Evolutionary conservation across 2,329 filamentous ascomycete genomes (phyloP).

Genomic region (Ophiostoma sp.): DNA sequence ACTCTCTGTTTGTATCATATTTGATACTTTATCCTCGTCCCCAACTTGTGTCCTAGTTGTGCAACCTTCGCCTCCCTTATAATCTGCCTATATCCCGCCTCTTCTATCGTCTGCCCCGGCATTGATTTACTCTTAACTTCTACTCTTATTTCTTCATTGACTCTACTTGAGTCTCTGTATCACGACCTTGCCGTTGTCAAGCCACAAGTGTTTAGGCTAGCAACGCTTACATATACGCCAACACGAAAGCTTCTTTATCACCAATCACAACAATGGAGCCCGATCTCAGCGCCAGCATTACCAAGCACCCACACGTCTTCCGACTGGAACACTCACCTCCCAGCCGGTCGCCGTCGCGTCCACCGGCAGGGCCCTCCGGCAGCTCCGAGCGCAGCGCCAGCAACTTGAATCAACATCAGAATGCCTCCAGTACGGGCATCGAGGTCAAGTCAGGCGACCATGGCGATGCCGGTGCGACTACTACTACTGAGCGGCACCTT

Average conservation of each 20-base stretch:
- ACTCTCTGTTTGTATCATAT: not conserved
- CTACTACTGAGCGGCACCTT: constrained; percentile 41
- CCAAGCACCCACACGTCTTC: constrained; percentile 39
- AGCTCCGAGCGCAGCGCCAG: constrained; percentile 25
- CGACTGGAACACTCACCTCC: constrained; percentile 35
- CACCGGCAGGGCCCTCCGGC: constrained; percentile 25
- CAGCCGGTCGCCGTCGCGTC: constrained; percentile 31
- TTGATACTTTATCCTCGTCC: not conserved
- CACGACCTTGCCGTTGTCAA: not conserved
- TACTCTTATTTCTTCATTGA: not conserved
- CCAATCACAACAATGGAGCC: constrained; percentile 31
- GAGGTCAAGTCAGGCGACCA: constrained; percentile 37
- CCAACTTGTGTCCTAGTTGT: not conserved
- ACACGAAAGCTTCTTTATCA: not conserved
- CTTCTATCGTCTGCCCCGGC: not conserved
- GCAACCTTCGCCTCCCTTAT: not conserved
- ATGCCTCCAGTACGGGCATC: constrained; percentile 45
- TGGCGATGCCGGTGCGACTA: constrained; percentile 37
- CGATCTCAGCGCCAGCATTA: constrained; percentile 33
- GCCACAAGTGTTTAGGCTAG: not conserved
- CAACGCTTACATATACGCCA: not conserved
- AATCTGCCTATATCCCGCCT: not conserved
- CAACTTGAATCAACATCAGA: constrained; percentile 27
- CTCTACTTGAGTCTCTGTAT: not conserved
- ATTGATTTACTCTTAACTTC: not conserved